A percentile compares a stretch with the other conserved stretches of the same genome.
Evolutionary conservation across 352 stramenopile genomes (phyloP).

Genomic region (Pythium periplocum): DNA sequence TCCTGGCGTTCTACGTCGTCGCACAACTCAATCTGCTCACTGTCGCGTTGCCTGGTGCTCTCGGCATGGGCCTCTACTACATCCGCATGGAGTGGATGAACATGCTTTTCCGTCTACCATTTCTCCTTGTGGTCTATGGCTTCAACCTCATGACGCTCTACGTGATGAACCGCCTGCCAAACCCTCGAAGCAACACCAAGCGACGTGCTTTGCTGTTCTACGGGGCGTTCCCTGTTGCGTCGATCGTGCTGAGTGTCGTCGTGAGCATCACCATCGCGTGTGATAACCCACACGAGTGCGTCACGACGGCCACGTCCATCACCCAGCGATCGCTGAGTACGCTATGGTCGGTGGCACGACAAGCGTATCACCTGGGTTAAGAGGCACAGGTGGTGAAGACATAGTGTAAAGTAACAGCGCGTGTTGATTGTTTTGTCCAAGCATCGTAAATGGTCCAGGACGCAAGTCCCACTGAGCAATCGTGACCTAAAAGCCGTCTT

Average conservation of each 20-base stretch:
- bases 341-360: slow-evolving; percentile 28
- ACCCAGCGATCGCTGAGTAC: slow-evolving; percentile 23
- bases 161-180: slow-evolving; percentile 34
- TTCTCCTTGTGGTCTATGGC: slow-evolving; percentile 61
- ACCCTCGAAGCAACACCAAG: slow-evolving; percentile 21
- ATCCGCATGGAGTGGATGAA: slow-evolving; percentile 75
- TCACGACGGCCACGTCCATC: slow-evolving; percentile 27
- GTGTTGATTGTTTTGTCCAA: background rate
- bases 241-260: slow-evolving; percentile 47
- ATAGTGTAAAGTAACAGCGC: background rate
- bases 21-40: slow-evolving; percentile 62
- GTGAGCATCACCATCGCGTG: slow-evolving; percentile 70
- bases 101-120: slow-evolving; percentile 67
- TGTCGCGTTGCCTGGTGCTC: slow-evolving; percentile 40
- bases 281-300: slow-evolving; percentile 60
- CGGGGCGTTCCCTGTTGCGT: slow-evolving; percentile 55
- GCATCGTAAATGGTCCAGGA: too few relatives aligned
- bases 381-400: slow-evolving; percentile 1
- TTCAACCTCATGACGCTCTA: slow-evolving; percentile 65
- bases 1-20: slow-evolving; percentile 46
- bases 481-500: too few relatives aligned
- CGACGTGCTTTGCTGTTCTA: slow-evolving; percentile 40
- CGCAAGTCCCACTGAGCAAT: too few relatives aligned
- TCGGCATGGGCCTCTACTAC: slow-evolving; percentile 48
- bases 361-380: slow-evolving; percentile 44